These are phyloP conservation scores for Jatropha podagrica DNA, from an alignment of 441 rosid genomes.

Conservation along the genomic window DNA sequence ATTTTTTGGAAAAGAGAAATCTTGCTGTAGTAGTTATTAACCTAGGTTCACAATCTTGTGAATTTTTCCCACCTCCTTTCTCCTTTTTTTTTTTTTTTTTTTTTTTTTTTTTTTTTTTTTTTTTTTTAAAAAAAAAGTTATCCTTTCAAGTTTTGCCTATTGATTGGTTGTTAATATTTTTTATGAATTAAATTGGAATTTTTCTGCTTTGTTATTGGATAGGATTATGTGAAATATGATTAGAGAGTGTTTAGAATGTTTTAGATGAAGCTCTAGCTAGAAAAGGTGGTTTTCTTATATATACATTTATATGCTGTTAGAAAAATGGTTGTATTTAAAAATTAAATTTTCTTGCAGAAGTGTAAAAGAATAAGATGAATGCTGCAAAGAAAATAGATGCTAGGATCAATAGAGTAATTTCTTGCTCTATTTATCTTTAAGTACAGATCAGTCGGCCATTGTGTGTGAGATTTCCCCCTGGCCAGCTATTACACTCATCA, in stretches of 20 bases:
- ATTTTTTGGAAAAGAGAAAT: slow-evolving; percentile 26
- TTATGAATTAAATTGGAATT: neutral
- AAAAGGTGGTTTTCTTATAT: too few relatives aligned
- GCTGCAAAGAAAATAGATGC: too few relatives aligned
- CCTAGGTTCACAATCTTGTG: slow-evolving; percentile 31
- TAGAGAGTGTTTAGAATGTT: neutral
- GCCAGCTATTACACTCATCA: too few relatives aligned
- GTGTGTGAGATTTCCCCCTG: too few relatives aligned
- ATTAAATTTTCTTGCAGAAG: too few relatives aligned
- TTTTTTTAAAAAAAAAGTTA: slow-evolving; percentile 5
- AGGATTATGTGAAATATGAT: neutral
- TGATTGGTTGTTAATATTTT: neutral
- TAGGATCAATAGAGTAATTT: too few relatives aligned
- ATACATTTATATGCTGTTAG: too few relatives aligned
- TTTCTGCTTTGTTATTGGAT: neutral
- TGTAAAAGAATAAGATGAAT: too few relatives aligned
- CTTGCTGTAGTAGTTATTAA: slow-evolving; percentile 34
- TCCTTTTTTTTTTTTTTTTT: neutral
- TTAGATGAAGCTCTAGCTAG: too few relatives aligned
- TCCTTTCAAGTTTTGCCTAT: slow-evolving; percentile 8
- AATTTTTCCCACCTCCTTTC: slow-evolving; percentile 17
- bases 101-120: neutral
- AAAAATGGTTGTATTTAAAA: too few relatives aligned
- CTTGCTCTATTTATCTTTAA: too few relatives aligned
- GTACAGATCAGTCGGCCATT: too few relatives aligned